Evolutionary conservation across 139 green algal genomes (phyloP).

Genomic region (Astrephomene gubernaculifera): DNA sequence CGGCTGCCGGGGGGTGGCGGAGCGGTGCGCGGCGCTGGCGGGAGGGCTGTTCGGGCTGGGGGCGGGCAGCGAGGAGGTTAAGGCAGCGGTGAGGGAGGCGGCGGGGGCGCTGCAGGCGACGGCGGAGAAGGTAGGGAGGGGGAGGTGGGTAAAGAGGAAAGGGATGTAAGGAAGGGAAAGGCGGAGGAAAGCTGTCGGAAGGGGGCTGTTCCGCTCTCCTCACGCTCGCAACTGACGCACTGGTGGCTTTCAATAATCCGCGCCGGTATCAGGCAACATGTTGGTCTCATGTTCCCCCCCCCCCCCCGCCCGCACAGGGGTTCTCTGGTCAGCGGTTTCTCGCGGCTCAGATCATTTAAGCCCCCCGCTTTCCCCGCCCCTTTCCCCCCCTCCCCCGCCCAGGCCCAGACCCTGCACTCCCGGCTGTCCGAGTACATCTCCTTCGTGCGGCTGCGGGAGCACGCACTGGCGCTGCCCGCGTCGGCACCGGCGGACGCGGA

Average conservation of each 20-base stretch:
- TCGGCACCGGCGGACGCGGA: background rate
- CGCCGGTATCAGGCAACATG: too few species aligned
- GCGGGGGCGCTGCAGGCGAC: conserved; percentile 4
- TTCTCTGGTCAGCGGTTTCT: too few species aligned
- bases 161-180: too few species aligned
- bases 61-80: too few species aligned
- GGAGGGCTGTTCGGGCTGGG: background rate
- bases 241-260: too few species aligned
- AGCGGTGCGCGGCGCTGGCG: background rate
- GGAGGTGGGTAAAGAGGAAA: too few species aligned
- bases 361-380: background rate
- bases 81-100: background rate
- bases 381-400: background rate
- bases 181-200: too few species aligned
- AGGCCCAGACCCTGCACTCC: background rate
- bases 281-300: too few species aligned
- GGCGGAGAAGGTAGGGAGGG: conserved; percentile 19
- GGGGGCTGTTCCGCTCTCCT: too few species aligned
- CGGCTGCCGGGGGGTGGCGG: background rate
- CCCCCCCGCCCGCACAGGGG: background rate
- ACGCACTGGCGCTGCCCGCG: conserved; percentile 6
- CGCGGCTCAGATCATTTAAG: too few species aligned
- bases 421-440: conserved; percentile 5
- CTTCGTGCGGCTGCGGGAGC: conserved; percentile 43
- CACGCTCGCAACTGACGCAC: too few species aligned